These are phyloP conservation scores for Lyophyllum semitale DNA, from an alignment of 768 basidiomycete genomes.

Conservation along the genomic window DNA sequence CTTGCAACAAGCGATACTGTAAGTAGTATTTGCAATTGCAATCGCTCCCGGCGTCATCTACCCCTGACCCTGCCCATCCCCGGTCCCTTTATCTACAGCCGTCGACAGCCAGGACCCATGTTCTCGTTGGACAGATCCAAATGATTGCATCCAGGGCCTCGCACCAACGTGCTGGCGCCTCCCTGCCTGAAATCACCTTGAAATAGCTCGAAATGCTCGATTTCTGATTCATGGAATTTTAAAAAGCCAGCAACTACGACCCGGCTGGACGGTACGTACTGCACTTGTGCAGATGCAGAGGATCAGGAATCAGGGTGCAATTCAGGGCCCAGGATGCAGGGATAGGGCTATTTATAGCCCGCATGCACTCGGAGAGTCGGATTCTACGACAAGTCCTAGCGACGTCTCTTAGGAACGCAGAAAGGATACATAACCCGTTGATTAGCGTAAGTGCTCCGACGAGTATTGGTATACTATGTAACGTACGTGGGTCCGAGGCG, in stretches of 20 bases:
- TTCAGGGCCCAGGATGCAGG: neutral
- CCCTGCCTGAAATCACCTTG: neutral
- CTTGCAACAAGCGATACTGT: neutral
- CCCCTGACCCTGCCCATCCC: neutral
- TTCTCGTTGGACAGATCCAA: neutral
- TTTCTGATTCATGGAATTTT: neutral
- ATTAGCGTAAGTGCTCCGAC: neutral
- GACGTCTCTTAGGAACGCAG: neutral
- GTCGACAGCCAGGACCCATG: neutral
- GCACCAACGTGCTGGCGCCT: neutral
- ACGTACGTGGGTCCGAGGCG: neutral
- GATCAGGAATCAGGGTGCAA: neutral
- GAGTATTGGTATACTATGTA: neutral
- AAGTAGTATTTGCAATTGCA: neutral
- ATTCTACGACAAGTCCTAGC: too few species aligned
- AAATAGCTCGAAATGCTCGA: neutral
- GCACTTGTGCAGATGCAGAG: neutral
- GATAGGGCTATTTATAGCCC: neutral
- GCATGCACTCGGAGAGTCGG: neutral
- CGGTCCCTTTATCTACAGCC: neutral
- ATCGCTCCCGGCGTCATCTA: neutral
- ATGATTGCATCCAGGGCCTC: neutral
- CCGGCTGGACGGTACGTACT: neutral
- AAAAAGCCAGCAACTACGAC: neutral
- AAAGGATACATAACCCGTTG: neutral